Base-by-base conservation (phyloP, 352 stramenopile genomes). In the Phytophthora sp. region DNA sequence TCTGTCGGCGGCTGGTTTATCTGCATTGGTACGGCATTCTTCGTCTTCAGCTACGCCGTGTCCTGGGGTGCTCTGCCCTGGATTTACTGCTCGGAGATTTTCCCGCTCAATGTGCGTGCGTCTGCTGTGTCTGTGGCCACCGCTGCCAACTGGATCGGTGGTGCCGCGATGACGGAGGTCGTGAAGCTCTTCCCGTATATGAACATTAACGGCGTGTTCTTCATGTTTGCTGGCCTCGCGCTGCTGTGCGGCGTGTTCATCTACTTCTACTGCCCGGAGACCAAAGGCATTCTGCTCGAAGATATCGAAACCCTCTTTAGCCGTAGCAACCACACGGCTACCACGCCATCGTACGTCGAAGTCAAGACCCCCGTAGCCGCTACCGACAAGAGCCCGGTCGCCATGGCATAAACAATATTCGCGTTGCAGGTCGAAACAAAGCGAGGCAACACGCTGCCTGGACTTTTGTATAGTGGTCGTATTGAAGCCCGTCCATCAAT, bases 11-110 rank as follows among this genome's bases (percentile, higher is more conserved):
- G 73, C 26, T 78, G 69, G 62, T 63, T 84, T 38, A 78, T 80
- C 11, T 74, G 75, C 36, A 36, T 79, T n/a, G 72, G 65, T 2
- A 77, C 63, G 8, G 57, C 47, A 0, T 69, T 84, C 50, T 80
- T 80, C 60, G 71, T 80, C 15, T 75, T 75, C 56, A 75, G 62
- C 62, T 75, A 71, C 59, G 56, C 67, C 13, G 52, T 66, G 3
- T 75, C 61, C 16, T 75, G 67, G 67, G 67, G 61, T 18, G 60
- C 80, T 7, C 31, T 85, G 30, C 39, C 72, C 9, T 89, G 80
- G 80, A 75, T 89, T 31, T 84, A 86, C 63, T 79, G 76, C n/a
- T 69, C 74, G 20, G 80, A 89, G 68, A 74, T 84, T 21, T 88
- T 88, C 63, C 75, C 79, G 2, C 65, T 84, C 18, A 79, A 74